Evolutionary conservation across 345 rosid genomes (phyloP).

Genomic region (Iberis pinnata): DNA sequence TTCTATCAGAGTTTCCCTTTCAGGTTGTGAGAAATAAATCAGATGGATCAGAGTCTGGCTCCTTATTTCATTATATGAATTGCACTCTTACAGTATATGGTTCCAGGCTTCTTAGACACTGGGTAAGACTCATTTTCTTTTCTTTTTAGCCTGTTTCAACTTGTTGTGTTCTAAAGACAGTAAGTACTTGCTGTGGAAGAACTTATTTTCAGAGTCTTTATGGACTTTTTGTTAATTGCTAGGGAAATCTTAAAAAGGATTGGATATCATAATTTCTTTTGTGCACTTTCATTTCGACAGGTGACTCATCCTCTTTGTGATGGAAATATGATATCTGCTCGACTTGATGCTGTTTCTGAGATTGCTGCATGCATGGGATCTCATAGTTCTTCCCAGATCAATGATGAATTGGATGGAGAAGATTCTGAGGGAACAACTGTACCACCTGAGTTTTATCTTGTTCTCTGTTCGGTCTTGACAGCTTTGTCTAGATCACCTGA

Average conservation of each 20-base stretch:
- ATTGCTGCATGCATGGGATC: slow-evolving; percentile 74
- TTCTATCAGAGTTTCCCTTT: slow-evolving; percentile 11
- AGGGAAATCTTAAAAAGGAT: neutral
- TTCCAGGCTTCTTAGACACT: slow-evolving; percentile 80
- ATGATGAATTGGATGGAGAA: slow-evolving; percentile 33
- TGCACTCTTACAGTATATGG: slow-evolving; percentile 74
- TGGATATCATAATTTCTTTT: slow-evolving; percentile 4
- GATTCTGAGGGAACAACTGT: slow-evolving; percentile 33
- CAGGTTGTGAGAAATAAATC: slow-evolving; percentile 76
- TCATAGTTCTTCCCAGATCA: slow-evolving; percentile 36
- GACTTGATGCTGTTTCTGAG: slow-evolving; percentile 98
- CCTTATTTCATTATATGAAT: slow-evolving; percentile 68
- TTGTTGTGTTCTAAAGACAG: slow-evolving; percentile 7
- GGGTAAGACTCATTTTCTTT: slow-evolving; percentile 53
- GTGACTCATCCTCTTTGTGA: slow-evolving; percentile 88
- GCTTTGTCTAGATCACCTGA: slow-evolving; percentile 69
- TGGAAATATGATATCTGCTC: slow-evolving; percentile 73
- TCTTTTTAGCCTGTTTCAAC: slow-evolving; percentile 9
- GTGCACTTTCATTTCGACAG: slow-evolving; percentile 37
- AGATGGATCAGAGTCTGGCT: slow-evolving; percentile 76
- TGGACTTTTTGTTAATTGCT: neutral
- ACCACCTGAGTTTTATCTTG: slow-evolving; percentile 41
- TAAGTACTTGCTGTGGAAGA: slow-evolving; percentile 3
- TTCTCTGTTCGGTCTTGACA: slow-evolving; percentile 71
- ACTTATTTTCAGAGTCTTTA: neutral